Percentiles rank a stretch among this genome's conserved stretches.
These are phyloP conservation scores for Boletus rubescentipes DNA, from an alignment of 768 basidiomycete genomes.

Conservation along the genomic window DNA sequence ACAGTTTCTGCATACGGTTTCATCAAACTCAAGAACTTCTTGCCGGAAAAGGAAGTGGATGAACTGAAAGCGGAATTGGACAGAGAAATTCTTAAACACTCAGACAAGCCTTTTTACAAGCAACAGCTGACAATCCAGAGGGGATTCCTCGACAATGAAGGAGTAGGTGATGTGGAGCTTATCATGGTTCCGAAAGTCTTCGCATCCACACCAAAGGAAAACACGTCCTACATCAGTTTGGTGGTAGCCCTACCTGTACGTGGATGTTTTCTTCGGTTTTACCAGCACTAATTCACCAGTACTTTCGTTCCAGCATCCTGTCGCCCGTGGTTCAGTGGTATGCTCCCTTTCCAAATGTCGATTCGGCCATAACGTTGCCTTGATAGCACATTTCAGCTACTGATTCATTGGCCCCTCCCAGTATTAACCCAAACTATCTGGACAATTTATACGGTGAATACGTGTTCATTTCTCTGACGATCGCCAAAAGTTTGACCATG, in stretches of 20 bases:
- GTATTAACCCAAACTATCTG: constrained; percentile 15
- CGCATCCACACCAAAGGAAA: constrained; percentile 1
- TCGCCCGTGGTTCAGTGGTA: constrained; percentile 21
- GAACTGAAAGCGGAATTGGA: constrained; percentile 16
- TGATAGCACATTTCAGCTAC: constrained; percentile 16
- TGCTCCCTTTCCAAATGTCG: neutral
- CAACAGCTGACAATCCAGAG: constrained; percentile 14
- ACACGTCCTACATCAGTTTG: constrained; percentile 15
- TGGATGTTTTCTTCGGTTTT: neutral
- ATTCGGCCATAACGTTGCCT: neutral
- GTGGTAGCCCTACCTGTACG: constrained; percentile 11
- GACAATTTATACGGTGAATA: constrained; percentile 13
- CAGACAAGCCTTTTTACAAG: constrained; percentile 9
- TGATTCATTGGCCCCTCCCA: constrained; percentile 11
- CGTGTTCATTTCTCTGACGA: neutral
- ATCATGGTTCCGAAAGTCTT: constrained; percentile 20
- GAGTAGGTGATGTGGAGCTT: constrained; percentile 18
- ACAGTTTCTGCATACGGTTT: constrained; percentile 16
- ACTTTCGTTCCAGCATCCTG: constrained; percentile 9
- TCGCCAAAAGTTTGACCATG: neutral
- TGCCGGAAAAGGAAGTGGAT: constrained; percentile 6
- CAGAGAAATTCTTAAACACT: neutral
- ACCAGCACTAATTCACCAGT: neutral
- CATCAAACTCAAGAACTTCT: constrained; percentile 18
- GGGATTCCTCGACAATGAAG: neutral